phyloP scores from a whole-genome alignment of 257 asterid species.

The Prunella vulgaris region DNA sequence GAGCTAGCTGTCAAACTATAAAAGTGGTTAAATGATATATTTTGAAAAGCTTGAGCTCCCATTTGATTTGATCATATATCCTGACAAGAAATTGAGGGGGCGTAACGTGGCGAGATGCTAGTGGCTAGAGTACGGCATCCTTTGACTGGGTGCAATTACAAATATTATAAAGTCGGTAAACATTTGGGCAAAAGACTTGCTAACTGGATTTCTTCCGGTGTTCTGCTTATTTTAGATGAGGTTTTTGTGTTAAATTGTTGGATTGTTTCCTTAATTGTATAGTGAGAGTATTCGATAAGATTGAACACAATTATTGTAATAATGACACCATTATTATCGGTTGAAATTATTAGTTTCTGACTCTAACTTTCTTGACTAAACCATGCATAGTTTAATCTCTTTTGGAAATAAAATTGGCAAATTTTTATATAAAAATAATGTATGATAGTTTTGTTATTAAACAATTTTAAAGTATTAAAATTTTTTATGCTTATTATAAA shows the following conservation, averaged over 20 bases:
- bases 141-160: slow-evolving; percentile 12
- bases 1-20: slow-evolving; percentile 14
- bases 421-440: too few relatives aligned
- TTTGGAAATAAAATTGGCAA: neutral
- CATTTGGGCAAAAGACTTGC: neutral
- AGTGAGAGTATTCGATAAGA: neutral
- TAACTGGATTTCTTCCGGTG: neutral
- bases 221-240: slow-evolving; percentile 3
- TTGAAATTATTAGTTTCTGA: neutral
- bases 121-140: slow-evolving; percentile 13
- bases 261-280: slow-evolving; percentile 6
- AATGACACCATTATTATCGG: slow-evolving; percentile 17
- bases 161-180: neutral
- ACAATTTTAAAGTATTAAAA: too few relatives aligned
- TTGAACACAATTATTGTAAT: neutral
- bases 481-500: too few relatives aligned
- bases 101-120: slow-evolving; percentile 28
- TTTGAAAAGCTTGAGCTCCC: slow-evolving; percentile 16
- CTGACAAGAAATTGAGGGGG: neutral
- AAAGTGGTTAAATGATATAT: slow-evolving; percentile 4
- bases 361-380: neutral
- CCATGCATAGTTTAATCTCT: neutral
- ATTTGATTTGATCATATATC: slow-evolving; percentile 14
- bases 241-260: neutral
- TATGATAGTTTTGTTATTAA: too few relatives aligned